Evolutionary conservation across 2,329 filamentous ascomycete species (phyloP), one percentile per base, ranked within the genome.

Genomic region (Xylogone sp.): DNA sequence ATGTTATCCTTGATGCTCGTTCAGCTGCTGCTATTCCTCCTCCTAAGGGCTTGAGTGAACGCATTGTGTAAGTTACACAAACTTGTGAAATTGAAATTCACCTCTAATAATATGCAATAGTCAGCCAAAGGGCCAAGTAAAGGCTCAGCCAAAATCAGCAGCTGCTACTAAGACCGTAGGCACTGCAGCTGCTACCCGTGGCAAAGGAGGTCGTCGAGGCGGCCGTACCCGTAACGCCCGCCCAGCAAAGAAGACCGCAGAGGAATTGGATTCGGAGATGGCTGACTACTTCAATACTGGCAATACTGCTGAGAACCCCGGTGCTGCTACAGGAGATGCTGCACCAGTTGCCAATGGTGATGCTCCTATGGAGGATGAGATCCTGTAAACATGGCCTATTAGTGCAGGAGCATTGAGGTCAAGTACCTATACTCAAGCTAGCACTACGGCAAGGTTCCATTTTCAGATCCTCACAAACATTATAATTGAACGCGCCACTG

Each of bases 181-280:
- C 58, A 91, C 90, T 75, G 76, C 83, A 61, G 70, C 74, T 45
- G 77, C 75, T 61, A 52, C 45, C 39, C 55, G 57, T 52, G 56
- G 73, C 62, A 79, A 79, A 70, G 80, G 77, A 68, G 72, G 73
- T 53, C 75, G 78, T 52, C 75, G 76, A 56, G 75, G 71, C 49
- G 61, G 61, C 42, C 59, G 58, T 29, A 70, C 67, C 42, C 84
- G 84, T 60, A 86, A 75, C 64, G 75, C 79, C 58, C 82, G 87
- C 63, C 78, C 87, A 60, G 74, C 84, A 65, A 77, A 95, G 75
- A 97, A 97, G 88, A 96, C 91, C 0, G 84, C 87, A 1, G 93
- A 96, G 68, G 92, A 99, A 75, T 84, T 99, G 21, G 94, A 99
- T 69, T 91, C 90, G 3, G 94, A 99, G 71, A 99, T 99, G 94